Base-by-base conservation (phyloP, 1,139 yeast species). In the Blastobotrys buckinghamii region DNA sequence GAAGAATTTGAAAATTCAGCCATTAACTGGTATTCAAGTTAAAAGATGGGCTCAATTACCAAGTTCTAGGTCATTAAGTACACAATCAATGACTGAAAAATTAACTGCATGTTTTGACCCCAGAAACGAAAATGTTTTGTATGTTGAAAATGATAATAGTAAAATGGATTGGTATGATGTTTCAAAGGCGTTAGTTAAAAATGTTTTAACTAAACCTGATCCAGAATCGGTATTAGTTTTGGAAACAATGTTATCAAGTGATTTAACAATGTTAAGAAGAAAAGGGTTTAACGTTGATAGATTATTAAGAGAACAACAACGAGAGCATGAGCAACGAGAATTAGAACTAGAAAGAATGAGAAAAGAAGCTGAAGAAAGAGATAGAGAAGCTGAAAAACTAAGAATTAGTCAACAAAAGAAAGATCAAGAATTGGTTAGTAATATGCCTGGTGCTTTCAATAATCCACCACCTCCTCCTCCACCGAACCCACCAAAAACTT, bases 271-370 rank as follows among this genome's bases (percentile, higher is more conserved):
- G 17, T 56, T 70, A 41, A 68, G 68, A 51, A 51, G 61, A 44
- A 65, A 71, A 45, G 74, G 74, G 5, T 70, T 66, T 53, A 69
- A 70, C 53, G 71, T 70, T 10, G 62, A 62, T 26, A 52, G 71
- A 17, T 55, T 70, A 24, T 51, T 67, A 39, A 54, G 53, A 29
- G 53, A 58, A 42, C 60, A 59, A 33, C 54, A 54, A 44, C 58
- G 57, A 43, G 53, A 50, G 36, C 52, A 45, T 44, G 59, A 48
- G 29, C 36, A 47, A 42, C 42, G 42, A n/a, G 45, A 42, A 19
- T 41, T 35, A 27, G 52, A 50, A 36, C 27, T 47, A 12, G 51
- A 45, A 37, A 45, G 47, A 32, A 38, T 40, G 37, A 16, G 36
- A 34, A 37, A 42, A 42, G 53, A 50, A 42, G 46, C 41, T 42